phyloP scores from a whole-genome alignment of 345 rosid genomes.

The Pistacia vera region DNA sequence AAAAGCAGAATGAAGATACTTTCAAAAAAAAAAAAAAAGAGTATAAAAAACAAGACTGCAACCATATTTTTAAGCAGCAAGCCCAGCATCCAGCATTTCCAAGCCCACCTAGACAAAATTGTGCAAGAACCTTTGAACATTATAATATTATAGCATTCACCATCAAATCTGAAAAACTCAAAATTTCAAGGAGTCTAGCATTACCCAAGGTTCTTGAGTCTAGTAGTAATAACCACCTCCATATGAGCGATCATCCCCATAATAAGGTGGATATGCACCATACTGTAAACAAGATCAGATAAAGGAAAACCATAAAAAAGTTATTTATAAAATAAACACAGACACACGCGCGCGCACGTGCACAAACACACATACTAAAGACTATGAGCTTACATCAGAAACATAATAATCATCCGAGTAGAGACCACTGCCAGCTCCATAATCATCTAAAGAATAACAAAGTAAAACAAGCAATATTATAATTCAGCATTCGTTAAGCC shows the following conservation, averaged over 20 bases:
- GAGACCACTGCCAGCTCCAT: constrained; percentile 38
- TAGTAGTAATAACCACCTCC: constrained; percentile 51
- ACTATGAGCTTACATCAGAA: constrained; percentile 48
- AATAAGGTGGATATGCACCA: constrained; percentile 42
- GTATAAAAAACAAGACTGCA: background rate
- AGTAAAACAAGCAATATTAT: constrained; percentile 16
- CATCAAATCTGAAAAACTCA: background rate
- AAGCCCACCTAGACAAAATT: constrained; percentile 39
- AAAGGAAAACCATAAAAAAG: constrained; percentile 7
- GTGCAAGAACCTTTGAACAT: constrained; percentile 13
- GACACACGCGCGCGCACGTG: too few species aligned
- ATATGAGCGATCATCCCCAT: constrained; percentile 39
- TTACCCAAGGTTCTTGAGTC: constrained; percentile 33
- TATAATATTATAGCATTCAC: constrained; percentile 7
- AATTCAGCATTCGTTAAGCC: background rate
- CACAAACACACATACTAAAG: constrained; percentile 7
- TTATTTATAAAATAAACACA: background rate
- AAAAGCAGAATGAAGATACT: constrained; percentile 14
- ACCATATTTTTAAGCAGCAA: constrained; percentile 29
- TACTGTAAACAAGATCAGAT: constrained; percentile 39
- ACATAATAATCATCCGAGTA: constrained; percentile 45
- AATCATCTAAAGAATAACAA: constrained; percentile 41
- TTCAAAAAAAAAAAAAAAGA: constrained; percentile 14
- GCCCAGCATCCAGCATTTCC: constrained; percentile 38
- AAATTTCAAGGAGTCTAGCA: constrained; percentile 10